phyloP scores from a whole-genome alignment of 495 filamentous ascomycete species.

The Neurospora discreta region DNA sequence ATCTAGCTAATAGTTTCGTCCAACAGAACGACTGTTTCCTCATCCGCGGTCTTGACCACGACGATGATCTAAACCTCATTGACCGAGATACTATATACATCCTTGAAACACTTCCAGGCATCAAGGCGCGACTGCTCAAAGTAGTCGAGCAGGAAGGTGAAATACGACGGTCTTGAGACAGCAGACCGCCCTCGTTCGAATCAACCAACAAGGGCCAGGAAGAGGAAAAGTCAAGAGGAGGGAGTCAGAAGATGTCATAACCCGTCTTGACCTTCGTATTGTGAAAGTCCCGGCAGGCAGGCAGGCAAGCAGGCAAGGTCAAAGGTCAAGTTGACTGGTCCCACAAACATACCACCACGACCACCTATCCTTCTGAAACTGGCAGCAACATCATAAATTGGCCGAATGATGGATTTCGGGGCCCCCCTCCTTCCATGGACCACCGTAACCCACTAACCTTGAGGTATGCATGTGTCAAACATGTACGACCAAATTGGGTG shows the following conservation, averaged over 20 bases:
- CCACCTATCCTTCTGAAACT: not conserved
- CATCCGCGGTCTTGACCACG: not conserved
- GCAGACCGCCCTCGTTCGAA: not conserved
- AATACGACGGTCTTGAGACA: not conserved
- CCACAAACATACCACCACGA: not conserved
- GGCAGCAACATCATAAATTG: not conserved
- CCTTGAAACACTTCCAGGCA: slow-evolving; percentile 1
- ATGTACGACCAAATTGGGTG: not conserved
- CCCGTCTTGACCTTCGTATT: not conserved
- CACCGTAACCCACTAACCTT: not conserved
- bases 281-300: not conserved
- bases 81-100: not conserved
- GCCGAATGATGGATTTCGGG: not conserved
- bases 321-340: not conserved
- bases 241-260: not conserved
- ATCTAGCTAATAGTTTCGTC: not conserved
- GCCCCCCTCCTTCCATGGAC: not conserved
- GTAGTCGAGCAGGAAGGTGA: not conserved
- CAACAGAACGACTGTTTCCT: slow-evolving; percentile 2
- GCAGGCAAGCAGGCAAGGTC: not conserved
- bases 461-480: not conserved
- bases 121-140: not conserved
- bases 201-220: not conserved
- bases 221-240: not conserved
- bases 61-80: not conserved